Base-by-base conservation (phyloP, 31 red algal genomes). In the Odonthalia washingtoniensis region DNA sequence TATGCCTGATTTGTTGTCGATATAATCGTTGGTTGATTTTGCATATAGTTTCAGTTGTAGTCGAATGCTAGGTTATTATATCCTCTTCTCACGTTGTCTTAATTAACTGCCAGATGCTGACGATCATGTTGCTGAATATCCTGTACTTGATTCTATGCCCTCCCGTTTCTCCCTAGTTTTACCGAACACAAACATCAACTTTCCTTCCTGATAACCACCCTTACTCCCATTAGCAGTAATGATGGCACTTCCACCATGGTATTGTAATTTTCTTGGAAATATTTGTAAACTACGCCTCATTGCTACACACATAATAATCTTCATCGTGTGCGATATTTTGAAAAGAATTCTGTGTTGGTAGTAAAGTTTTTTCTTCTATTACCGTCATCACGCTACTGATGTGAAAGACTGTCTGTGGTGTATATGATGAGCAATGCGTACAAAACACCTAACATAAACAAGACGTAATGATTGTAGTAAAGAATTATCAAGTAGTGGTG, bases 1-100 rank as follows among this genome's bases (percentile, higher is more conserved):
- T 93, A 62, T 44, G 81, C 77, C 72, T 88, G 91, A 38, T 87
- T 87, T 40, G 12, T 45, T 62, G 32, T 87, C 37, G 5, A 46
- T 36, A 5, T 93, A 65, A 42, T 40, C n/a, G n/a, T n/a, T n/a
- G n/a, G n/a, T 69, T 4, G 84, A 67, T 39, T 49, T 32, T 9
- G 28, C 31, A 72, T 69, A 44, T 12, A 93, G 60, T 49, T 78
- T 82, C 61, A 93, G 40, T 69, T 93, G 91, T 37, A 93, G 27
- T 5, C 91, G 91, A 63, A 93, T 87, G 46, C 84, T 84, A 18
- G 91, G 84, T 31, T 93, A 83, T n/a, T n/a, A n/a, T n/a, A n/a
- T n/a, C n/a, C n/a, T n/a, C n/a, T n/a, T n/a, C n/a, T n/a, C n/a
- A n/a, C n/a, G n/a, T n/a, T n/a, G n/a, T n/a, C n/a, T n/a, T n/a